These are phyloP conservation scores for Hirsutella thompsonii DNA, from an alignment of 2,329 filamentous ascomycete genomes.

Conservation along the genomic window DNA sequence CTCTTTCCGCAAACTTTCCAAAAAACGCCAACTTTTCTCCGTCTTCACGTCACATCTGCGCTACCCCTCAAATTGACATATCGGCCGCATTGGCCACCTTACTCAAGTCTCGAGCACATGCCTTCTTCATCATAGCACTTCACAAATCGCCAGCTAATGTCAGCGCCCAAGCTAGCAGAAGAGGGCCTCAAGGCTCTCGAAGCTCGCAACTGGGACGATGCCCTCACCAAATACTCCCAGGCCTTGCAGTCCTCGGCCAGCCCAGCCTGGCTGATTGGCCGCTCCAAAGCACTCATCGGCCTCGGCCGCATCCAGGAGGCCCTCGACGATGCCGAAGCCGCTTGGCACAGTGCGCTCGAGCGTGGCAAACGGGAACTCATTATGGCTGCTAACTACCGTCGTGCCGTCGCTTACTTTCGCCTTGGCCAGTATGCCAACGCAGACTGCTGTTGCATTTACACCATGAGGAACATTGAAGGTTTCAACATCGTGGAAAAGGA, in stretches of 20 bases:
- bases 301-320: constrained; percentile 48
- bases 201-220: constrained; percentile 49
- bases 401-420: constrained; percentile 60
- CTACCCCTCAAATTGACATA: too few relatives aligned
- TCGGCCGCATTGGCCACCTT: neutral
- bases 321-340: constrained; percentile 56
- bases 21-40: too few relatives aligned
- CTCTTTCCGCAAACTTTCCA: too few relatives aligned
- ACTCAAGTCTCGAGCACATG: neutral
- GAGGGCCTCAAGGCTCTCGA: constrained; percentile 54
- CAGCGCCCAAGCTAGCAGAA: constrained; percentile 34
- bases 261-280: constrained; percentile 68
- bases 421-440: constrained; percentile 64
- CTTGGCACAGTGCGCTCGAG: constrained; percentile 45
- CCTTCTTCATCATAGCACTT: neutral
- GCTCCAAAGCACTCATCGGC: constrained; percentile 66
- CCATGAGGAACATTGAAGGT: constrained; percentile 25
- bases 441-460: constrained; percentile 53
- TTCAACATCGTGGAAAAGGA: constrained; percentile 16
- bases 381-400: constrained; percentile 67
- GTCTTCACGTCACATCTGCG: too few relatives aligned
- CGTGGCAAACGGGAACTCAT: constrained; percentile 67
- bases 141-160: constrained; percentile 25
- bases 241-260: constrained; percentile 56
- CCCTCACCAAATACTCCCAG: constrained; percentile 53